A percentile compares a stretch with the other conserved stretches of the same genome.
These are phyloP conservation scores for Castanospermum australe DNA, from an alignment of 306 rosid species.

Conservation along the genomic window DNA sequence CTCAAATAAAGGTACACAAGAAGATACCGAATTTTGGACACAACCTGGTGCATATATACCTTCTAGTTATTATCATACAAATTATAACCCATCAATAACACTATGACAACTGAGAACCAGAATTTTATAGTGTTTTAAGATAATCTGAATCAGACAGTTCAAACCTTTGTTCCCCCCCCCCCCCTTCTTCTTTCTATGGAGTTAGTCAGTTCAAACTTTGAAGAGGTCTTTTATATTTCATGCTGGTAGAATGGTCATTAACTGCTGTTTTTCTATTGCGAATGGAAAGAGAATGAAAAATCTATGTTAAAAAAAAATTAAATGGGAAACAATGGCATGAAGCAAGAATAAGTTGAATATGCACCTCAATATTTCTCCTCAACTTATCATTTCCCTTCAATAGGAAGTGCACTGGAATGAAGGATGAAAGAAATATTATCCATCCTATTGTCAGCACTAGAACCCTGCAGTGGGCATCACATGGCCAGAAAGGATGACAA, in stretches of 20 bases:
- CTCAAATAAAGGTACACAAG: not conserved
- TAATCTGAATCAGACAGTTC: not conserved
- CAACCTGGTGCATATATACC: not conserved
- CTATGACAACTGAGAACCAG: not conserved
- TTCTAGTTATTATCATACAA: not conserved
- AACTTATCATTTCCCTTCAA: conserved; percentile 70
- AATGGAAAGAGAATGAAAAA: not conserved
- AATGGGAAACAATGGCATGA: conserved; percentile 11
- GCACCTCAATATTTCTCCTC: conserved; percentile 85
- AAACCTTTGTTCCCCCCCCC: too few relatives aligned
- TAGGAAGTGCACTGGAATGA: conserved; percentile 75
- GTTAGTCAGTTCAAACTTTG: not conserved
- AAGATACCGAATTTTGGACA: conserved; percentile 8
- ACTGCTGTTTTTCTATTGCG: not conserved
- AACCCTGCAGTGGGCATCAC: conserved; percentile 64
- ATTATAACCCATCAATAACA: not conserved
- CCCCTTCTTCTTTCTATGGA: not conserved
- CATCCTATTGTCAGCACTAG: conserved; percentile 82
- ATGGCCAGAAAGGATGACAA: conserved; percentile 12
- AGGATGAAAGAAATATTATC: conserved; percentile 87
- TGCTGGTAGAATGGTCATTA: not conserved
- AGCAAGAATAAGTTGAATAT: conserved; percentile 28
- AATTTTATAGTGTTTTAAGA: conserved; percentile 1
- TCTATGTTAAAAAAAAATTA: not conserved
- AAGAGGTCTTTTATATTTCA: not conserved